Conservation (phyloP, 202 grass and related monocot genomes). For the Schoenoplectus tabernaemontani region DNA sequence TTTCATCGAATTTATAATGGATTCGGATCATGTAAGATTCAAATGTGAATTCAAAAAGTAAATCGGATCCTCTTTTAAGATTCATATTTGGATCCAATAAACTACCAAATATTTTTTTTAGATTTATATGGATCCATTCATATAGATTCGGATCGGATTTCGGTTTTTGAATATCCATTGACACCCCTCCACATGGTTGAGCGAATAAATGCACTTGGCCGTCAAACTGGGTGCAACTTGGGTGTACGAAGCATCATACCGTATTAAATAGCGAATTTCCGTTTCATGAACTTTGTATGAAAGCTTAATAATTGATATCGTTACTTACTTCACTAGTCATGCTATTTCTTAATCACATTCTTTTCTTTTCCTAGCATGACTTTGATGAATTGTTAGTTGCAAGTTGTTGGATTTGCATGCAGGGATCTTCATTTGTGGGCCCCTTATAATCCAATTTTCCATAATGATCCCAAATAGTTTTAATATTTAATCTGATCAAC, state of each 20-base stretch:
- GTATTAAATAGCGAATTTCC: conserved; percentile 15
- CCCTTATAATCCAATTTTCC: conserved; percentile 12
- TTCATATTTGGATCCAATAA: no score
- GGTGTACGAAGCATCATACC: not conserved
- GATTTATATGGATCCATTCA: no score
- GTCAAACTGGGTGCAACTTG: not conserved
- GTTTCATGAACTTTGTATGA: conserved; percentile 48
- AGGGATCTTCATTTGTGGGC: conserved; percentile 27
- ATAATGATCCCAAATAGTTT: conserved; percentile 7
- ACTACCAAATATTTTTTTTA: no score
- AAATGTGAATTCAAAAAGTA: no score
- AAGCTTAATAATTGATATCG: conserved; percentile 29
- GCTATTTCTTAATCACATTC: conserved; percentile 23
- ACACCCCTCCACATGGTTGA: no score
- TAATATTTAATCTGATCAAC: conserved; percentile 11
- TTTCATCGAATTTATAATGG: no score
- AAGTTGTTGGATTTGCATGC: conserved; percentile 27
- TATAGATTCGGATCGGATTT: no score
- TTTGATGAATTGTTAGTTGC: conserved; percentile 30
- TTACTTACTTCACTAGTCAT: conserved; percentile 37
- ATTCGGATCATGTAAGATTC: no score
- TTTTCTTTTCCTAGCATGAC: conserved; percentile 6
- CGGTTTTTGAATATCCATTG: no score
- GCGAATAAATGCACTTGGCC: not conserved
- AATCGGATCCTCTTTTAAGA: no score